A percentile compares a stretch with the other conserved stretches of the same genome.
phyloP scores from a whole-genome alignment of 1,284 basidiomycete genomes.

The Tilletiopsis washingtonensis region DNA sequence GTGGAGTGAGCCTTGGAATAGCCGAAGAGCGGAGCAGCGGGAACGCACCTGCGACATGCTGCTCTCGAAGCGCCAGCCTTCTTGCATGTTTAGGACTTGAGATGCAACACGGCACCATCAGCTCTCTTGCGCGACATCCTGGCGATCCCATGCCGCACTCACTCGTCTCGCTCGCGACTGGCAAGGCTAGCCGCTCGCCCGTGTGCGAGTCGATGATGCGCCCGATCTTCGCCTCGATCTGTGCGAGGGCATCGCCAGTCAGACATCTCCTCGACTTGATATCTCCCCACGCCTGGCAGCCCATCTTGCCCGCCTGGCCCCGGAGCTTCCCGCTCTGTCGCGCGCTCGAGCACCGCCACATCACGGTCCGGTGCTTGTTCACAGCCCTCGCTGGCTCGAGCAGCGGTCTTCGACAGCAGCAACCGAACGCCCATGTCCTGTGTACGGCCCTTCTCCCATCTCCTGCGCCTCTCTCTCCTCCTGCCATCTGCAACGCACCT shows the following conservation, averaged over 20 bases:
- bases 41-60: conserved; percentile 75
- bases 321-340: not conserved
- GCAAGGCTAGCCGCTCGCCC: conserved; percentile 58
- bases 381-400: too few species aligned
- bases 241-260: too few species aligned
- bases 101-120: not conserved
- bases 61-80: conserved; percentile 62
- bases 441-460: too few species aligned
- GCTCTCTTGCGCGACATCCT: not conserved
- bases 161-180: conserved; percentile 81
- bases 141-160: conserved; percentile 42
- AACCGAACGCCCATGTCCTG: too few species aligned
- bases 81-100: conserved; percentile 53
- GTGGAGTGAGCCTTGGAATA: too few species aligned
- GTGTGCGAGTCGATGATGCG: conserved; percentile 60
- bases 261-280: too few species aligned
- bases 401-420: too few species aligned
- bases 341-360: not conserved
- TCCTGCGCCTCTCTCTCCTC: not conserved
- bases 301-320: too few species aligned
- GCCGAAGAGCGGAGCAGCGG: not conserved
- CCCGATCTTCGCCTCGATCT: conserved; percentile 93
- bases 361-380: too few species aligned
- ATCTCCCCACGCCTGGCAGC: too few species aligned
- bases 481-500: conserved; percentile 46